Base-by-base conservation (phyloP, 306 rosid species). In the Quercus wislizeni region DNA sequence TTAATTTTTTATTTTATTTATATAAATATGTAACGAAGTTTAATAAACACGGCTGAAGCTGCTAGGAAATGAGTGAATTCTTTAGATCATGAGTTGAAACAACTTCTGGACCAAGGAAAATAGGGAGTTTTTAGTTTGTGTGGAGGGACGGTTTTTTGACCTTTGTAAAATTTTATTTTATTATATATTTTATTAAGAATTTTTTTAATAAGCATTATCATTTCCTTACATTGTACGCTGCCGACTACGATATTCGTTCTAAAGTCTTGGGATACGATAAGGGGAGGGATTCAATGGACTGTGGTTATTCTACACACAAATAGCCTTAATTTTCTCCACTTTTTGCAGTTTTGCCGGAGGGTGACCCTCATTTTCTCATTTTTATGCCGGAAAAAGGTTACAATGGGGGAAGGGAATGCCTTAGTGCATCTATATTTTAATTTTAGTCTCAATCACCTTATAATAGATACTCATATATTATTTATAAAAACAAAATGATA, bases 201-300 rank as follows among this genome's bases (percentile, higher is more conserved):
- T 17, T 18, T 18, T 85, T 63, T 71, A 81, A 63, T 69, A 1
- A 49, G 20, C 6, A 15, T 71, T 77, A 58, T 15, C 46, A 71
- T 54, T 80, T 74, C 78, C 84, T 81, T 69, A 67, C 61, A 55
- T 74, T 74, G 71, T 87, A 87, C 83, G 88, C 87, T 86, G 89
- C 91, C 92, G 92, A 90, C 89, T 87, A 81, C 79, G 85, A 80
- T 19, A n/a, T 35, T 46, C 79, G 43, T 57, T 68, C 62, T 56
- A 62, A 62, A 43, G 49, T 71, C 67, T 54, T 64, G 78, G 74
- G 71, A 57, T 62, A 71, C 71, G 76, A 38, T 5, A 2, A 14
- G 6, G 38, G 38, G 61, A 49, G 54, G 11, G n/a, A 46, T 71
- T 71, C 72, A 55, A 67, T 51, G 51, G 18, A 19, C 14, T 61